Evolutionary conservation across 495 filamentous ascomycete species (phyloP).

Genomic region (Podospora pseudoanserina): DNA sequence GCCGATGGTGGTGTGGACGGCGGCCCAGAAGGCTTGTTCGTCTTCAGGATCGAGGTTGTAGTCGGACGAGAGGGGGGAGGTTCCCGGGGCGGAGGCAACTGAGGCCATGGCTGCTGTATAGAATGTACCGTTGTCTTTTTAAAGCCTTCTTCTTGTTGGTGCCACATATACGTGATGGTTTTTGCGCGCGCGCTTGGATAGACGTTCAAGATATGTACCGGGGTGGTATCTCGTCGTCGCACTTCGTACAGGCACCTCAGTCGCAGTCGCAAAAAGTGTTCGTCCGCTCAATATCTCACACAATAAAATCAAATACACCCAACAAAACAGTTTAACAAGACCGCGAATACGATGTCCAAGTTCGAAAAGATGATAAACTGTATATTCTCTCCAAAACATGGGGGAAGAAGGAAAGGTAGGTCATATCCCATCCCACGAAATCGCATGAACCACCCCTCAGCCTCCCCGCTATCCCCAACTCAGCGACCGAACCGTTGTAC

Average conservation of each 20-base stretch:
- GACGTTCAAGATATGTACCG: not conserved
- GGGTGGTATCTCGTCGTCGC: not conserved
- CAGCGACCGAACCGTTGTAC: constrained; percentile 30
- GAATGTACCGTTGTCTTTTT: not conserved
- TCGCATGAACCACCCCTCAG: constrained; percentile 3
- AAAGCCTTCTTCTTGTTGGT: not conserved
- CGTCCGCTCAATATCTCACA: too few species aligned
- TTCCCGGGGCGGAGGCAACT: constrained; percentile 31
- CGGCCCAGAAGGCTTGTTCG: constrained; percentile 26
- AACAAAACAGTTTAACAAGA: too few species aligned
- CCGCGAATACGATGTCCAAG: too few species aligned
- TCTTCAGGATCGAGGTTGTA: constrained; percentile 30
- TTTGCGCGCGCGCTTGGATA: too few species aligned
- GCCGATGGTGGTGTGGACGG: constrained; percentile 19
- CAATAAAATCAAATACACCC: too few species aligned
- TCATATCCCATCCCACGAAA: too few species aligned
- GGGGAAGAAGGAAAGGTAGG: too few species aligned
- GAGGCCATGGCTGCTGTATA: constrained; percentile 28
- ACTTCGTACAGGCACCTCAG: too few species aligned
- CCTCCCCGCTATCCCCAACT: constrained; percentile 32
- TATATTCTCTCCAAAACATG: too few species aligned
- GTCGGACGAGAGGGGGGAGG: constrained; percentile 27
- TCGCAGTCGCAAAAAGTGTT: too few species aligned
- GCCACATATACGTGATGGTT: not conserved
- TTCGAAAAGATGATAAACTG: too few species aligned